A percentile compares a stretch with the other conserved stretches of the same genome.
phyloP scores from a whole-genome alignment of 2,329 filamentous ascomycete genomes.

The Venturia asperata region DNA sequence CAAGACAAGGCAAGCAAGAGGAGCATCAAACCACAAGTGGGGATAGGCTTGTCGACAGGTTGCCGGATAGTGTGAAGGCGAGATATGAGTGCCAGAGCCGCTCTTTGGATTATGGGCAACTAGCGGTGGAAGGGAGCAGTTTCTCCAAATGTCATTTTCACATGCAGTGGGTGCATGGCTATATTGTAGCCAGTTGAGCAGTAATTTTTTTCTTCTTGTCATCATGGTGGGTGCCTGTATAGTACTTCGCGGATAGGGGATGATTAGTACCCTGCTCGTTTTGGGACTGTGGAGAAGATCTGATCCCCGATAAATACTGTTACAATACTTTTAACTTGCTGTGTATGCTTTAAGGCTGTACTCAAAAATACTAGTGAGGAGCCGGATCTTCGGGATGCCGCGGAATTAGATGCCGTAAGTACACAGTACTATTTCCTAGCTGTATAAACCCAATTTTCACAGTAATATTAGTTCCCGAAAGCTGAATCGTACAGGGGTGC shows the following conservation, averaged over 20 bases:
- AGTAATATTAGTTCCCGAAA: too few species aligned
- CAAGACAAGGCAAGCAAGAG: neutral
- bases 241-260: neutral
- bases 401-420: too few species aligned
- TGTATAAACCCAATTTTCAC: too few species aligned
- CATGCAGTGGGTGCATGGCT: neutral
- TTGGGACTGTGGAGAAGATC: too few species aligned
- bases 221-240: neutral
- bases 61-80: neutral
- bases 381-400: too few species aligned
- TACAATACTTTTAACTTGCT: too few species aligned
- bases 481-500: too few species aligned
- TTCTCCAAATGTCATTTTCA: neutral
- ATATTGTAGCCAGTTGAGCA: neutral
- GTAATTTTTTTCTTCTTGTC: neutral
- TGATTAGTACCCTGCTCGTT: too few species aligned
- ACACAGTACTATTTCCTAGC: too few species aligned
- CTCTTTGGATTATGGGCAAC: neutral
- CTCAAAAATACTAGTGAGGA: too few species aligned
- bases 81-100: neutral
- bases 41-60: neutral
- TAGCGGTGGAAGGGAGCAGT: neutral
- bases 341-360: too few species aligned
- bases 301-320: too few species aligned
- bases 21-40: neutral